Evolutionary conservation across 805 yeast species (phyloP), one percentile per base, ranked within the genome.

Genomic region (Grigorovia humatica): DNA sequence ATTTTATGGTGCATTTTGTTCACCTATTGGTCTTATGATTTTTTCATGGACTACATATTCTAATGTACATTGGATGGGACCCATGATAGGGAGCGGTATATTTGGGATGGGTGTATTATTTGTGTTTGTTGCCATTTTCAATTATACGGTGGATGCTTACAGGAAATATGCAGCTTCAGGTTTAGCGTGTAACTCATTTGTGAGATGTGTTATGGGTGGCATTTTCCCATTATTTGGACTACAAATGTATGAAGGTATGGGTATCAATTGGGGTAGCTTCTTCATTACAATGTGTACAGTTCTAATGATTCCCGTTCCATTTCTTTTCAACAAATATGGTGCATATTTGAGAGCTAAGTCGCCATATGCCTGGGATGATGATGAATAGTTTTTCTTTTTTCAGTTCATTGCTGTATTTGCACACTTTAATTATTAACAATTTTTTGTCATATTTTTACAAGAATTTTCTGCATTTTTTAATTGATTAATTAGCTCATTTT

Each of bases 11-110:
- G 79, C 87, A 0, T 68, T 82, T 23, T 69, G 77, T 23, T 70
- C 82, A 53, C 88, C 88, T 1, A 71, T 79, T 30, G 77, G 87
- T 0, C 68, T 86, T 50, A 83, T 85, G 71, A 85, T 89, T 78
- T 72, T 85, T 55, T 91, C 82, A 2, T 86, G 93, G 90, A 76
- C 88, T 2, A 76, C 82, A 23, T 76, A 77, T 57, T 51, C 66
- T 0, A 62, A 75, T 32, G 74, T 85, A 11, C 89, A 82, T 62
- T 85, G 89, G 88, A 80, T 83, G 61, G 86, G 77, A 1, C 83
- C 93, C 4, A 69, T 79, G 19, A 75, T 82, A 52, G 81, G 90
- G 2, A 90, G 88, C 53, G 75, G 81, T n/a, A 76, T 88, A 9
- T 79, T 85, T 63, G 90, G 93, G 4, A 75, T 80, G 57, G 83